phyloP scores from a whole-genome alignment of 192 early-diverging fungal species.

The Podila clonocystis region DNA sequence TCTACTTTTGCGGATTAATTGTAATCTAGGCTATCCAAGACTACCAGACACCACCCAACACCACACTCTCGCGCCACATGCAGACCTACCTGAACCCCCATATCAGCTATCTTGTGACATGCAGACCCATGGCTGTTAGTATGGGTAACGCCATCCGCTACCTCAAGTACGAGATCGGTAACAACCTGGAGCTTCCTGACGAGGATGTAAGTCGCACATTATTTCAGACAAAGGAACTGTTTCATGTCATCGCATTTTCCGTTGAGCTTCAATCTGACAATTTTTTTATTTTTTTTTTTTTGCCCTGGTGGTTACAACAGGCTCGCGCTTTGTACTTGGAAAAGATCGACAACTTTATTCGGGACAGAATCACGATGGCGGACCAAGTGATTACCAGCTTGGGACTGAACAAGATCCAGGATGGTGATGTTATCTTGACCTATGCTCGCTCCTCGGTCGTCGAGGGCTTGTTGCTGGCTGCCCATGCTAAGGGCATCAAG shows the following conservation, averaged over 20 bases:
- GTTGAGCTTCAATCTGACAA: not conserved
- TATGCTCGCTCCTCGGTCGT: conserved; percentile 95
- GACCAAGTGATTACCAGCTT: conserved; percentile 81
- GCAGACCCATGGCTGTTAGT: conserved; percentile 88
- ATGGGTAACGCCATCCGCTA: conserved; percentile 94
- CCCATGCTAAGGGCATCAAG: conserved; percentile 74
- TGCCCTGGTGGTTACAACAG: conserved; percentile 36
- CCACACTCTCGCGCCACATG: conserved; percentile 82
- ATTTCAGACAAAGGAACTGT: not conserved
- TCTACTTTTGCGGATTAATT: no score
- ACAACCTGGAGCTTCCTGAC: conserved; percentile 84
- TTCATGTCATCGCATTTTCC: not conserved
- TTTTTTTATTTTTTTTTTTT: not conserved
- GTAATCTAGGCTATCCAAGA: conserved; percentile 84
- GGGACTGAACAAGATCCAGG: conserved; percentile 89
- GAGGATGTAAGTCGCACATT: conserved; percentile 72
- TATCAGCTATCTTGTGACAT: conserved; percentile 87
- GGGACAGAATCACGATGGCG: conserved; percentile 88
- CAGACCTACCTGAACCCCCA: conserved; percentile 86
- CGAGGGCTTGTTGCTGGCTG: conserved; percentile 76
- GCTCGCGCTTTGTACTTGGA: conserved; percentile 73
- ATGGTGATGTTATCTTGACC: conserved; percentile 92
- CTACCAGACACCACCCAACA: conserved; percentile 86
- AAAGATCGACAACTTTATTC: conserved; percentile 89
- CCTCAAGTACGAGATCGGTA: conserved; percentile 87